Conservation (phyloP, 352 stramenopile species). For the Phytopythium chamaehyphon region DNA sequence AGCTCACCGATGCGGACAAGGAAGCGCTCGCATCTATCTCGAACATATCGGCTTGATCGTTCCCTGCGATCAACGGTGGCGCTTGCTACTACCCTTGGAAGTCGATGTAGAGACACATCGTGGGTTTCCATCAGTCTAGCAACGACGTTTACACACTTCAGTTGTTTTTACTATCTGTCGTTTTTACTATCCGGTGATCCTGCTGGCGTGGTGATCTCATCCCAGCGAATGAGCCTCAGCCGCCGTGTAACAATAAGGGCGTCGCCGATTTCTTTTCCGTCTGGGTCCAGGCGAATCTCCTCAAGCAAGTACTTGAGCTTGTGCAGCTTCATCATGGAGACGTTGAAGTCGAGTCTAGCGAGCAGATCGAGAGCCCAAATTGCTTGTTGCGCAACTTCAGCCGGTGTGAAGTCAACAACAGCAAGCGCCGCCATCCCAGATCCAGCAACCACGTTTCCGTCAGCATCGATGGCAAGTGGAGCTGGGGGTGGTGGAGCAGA, state of each 20-base stretch:
- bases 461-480: slow-evolving; percentile 11
- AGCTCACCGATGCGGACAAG: slow-evolving; percentile 66
- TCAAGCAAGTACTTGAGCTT: slow-evolving; percentile 69
- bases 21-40: slow-evolving; percentile 51
- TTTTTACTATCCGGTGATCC: slow-evolving; percentile 17
- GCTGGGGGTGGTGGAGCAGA: slow-evolving; percentile 16
- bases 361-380: slow-evolving; percentile 76
- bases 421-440: slow-evolving; percentile 35
- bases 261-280: slow-evolving; percentile 43
- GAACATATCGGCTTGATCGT: slow-evolving; percentile 32
- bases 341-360: slow-evolving; percentile 60
- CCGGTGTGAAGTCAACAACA: slow-evolving; percentile 58
- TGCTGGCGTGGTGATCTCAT: slow-evolving; percentile 34
- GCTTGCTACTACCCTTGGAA: not conserved
- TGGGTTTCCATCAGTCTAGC: too few relatives aligned
- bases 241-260: slow-evolving; percentile 59
- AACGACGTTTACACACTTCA: too few relatives aligned
- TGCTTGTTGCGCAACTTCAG: slow-evolving; percentile 59
- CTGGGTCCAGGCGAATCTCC: slow-evolving; percentile 63
- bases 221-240: slow-evolving; percentile 62
- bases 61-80: not conserved
- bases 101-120: too few relatives aligned
- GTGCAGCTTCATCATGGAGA: slow-evolving; percentile 68
- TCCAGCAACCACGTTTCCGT: slow-evolving; percentile 15
- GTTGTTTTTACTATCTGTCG: too few relatives aligned